These are phyloP conservation scores for Gaertneriomyces semiglobifer DNA, from an alignment of 192 early-diverging fungal species.

Conservation along the genomic window DNA sequence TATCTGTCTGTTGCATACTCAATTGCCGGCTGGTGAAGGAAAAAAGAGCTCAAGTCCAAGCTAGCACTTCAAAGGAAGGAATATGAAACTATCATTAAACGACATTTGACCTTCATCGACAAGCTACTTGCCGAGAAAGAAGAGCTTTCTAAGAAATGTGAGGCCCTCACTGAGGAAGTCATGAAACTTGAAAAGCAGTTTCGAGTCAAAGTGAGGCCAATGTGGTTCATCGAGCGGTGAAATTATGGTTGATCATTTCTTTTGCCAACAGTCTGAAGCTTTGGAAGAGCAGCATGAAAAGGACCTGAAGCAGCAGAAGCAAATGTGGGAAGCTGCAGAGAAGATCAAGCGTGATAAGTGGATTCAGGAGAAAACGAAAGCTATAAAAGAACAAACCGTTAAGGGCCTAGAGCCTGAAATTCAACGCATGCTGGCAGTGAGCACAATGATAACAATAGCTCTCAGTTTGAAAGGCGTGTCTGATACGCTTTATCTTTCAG, in stretches of 20 bases:
- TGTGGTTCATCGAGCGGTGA: neutral
- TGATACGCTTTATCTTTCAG: constrained; percentile 21
- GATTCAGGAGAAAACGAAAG: constrained; percentile 60
- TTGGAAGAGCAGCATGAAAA: constrained; percentile 47
- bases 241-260: neutral
- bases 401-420: constrained; percentile 63
- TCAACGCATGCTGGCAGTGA: constrained; percentile 53
- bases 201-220: constrained; percentile 40
- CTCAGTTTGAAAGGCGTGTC: neutral
- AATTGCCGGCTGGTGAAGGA: constrained; percentile 19
- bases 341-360: constrained; percentile 62
- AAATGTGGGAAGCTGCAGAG: constrained; percentile 55
- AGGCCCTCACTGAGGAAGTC: constrained; percentile 47
- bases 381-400: constrained; percentile 59
- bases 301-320: constrained; percentile 52
- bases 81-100: constrained; percentile 57
- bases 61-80: constrained; percentile 54
- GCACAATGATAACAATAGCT: neutral
- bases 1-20: neutral
- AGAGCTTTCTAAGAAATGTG: constrained; percentile 51
- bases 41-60: constrained; percentile 56
- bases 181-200: constrained; percentile 47
- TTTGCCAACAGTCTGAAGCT: constrained; percentile 28
- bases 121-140: constrained; percentile 57
- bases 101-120: constrained; percentile 59